phyloP scores from a whole-genome alignment of 2,329 filamentous ascomycete species.

The Penicillium sp. region DNA sequence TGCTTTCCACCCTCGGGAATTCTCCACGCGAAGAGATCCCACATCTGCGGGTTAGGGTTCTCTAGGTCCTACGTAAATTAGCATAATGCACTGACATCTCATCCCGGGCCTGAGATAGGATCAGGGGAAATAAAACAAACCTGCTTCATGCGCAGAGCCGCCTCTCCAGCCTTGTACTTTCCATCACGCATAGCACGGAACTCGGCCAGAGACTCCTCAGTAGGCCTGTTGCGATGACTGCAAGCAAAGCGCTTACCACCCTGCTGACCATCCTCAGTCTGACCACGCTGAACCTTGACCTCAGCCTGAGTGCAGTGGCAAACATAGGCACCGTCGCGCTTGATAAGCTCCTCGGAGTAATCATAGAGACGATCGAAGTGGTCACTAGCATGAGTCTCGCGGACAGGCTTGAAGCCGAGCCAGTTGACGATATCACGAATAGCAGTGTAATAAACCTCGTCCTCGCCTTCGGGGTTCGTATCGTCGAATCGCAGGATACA shows the following conservation, averaged over 20 bases:
- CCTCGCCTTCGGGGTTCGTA: slow-evolving; percentile 91
- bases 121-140: slow-evolving; percentile 25
- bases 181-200: slow-evolving; percentile 91
- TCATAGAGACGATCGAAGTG: slow-evolving; percentile 89
- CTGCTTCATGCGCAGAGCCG: slow-evolving; percentile 92
- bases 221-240: slow-evolving; percentile 73
- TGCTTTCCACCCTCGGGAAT: slow-evolving; percentile 66
- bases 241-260: slow-evolving; percentile 76
- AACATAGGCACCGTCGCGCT: slow-evolving; percentile 72
- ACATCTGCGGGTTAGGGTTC: slow-evolving; percentile 90
- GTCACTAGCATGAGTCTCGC: slow-evolving; percentile 86
- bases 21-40: slow-evolving; percentile 91
- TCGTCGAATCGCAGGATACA: slow-evolving; percentile 86
- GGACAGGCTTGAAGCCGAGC: slow-evolving; percentile 78
- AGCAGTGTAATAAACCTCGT: slow-evolving; percentile 85
- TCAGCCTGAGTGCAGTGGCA: slow-evolving; percentile 83
- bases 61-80: too few species aligned
- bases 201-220: slow-evolving; percentile 77
- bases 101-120: too few species aligned
- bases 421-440: slow-evolving; percentile 87
- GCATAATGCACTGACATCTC: too few species aligned
- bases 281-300: slow-evolving; percentile 85
- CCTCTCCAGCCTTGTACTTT: slow-evolving; percentile 82
- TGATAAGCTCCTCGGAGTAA: slow-evolving; percentile 82
- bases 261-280: slow-evolving; percentile 65